Evolutionary conservation across 1,139 yeast species (phyloP).

Genomic region (Zygosaccharomyces pseudobailii): DNA sequence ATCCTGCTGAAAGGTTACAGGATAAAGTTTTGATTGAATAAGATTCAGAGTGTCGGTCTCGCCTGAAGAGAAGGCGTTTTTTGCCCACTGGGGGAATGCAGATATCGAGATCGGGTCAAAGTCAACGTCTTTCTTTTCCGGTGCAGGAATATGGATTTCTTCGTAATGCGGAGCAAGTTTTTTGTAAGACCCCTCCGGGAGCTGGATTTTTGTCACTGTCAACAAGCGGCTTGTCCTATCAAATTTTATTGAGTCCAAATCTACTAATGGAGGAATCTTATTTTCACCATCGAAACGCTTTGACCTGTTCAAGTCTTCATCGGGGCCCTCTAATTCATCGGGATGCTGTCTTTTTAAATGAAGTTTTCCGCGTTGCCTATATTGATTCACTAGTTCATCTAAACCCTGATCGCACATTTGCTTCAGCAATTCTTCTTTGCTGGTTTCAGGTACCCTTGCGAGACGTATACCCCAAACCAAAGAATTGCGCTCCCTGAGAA

Average conservation of each 20-base stretch:
- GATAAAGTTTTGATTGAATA: slow-evolving; percentile 79
- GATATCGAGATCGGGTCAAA: slow-evolving; percentile 54
- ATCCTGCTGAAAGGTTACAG: slow-evolving; percentile 67
- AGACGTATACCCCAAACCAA: slow-evolving; percentile 53
- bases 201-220: slow-evolving; percentile 55
- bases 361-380: slow-evolving; percentile 17
- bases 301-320: slow-evolving; percentile 1
- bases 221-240: slow-evolving; percentile 70
- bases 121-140: slow-evolving; percentile 43
- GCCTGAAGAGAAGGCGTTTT: slow-evolving; percentile 61
- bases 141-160: slow-evolving; percentile 84
- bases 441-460: slow-evolving; percentile 38
- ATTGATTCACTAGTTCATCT: slow-evolving; percentile 34
- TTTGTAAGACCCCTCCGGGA: slow-evolving; percentile 83
- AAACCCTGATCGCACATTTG: slow-evolving; percentile 36
- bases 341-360: slow-evolving; percentile 26
- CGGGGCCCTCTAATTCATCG: slow-evolving; percentile 15
- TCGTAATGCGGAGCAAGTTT: slow-evolving; percentile 72
- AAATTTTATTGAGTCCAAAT: slow-evolving; percentile 58
- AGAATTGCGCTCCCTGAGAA: slow-evolving; percentile 50
- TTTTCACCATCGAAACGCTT: slow-evolving; percentile 21
- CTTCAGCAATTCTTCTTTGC: slow-evolving; percentile 33
- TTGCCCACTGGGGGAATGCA: slow-evolving; percentile 79
- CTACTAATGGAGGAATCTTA: slow-evolving; percentile 50
- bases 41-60: slow-evolving; percentile 69